Conservation (phyloP, 345 rosid species). For the Bruguiera parviflora region DNA sequence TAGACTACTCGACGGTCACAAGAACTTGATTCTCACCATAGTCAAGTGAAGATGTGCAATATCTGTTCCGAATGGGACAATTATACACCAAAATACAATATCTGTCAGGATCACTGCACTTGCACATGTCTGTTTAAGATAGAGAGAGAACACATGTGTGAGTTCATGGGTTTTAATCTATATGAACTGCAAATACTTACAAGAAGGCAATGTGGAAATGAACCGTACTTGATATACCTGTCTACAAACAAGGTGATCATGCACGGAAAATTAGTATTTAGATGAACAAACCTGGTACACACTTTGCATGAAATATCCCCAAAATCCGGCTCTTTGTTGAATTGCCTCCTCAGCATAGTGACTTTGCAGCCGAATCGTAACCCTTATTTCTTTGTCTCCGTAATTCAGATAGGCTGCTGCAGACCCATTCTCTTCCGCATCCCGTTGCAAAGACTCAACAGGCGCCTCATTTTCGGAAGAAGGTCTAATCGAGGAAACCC, state of each 20-base stretch:
- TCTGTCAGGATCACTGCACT: constrained; percentile 83
- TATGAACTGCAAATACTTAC: too few relatives aligned
- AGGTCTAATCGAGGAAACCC: constrained; percentile 27
- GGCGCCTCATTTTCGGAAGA: constrained; percentile 24
- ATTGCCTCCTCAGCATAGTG: constrained; percentile 38
- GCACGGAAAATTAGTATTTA: background rate
- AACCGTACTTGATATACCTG: too few relatives aligned
- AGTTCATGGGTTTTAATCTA: too few relatives aligned
- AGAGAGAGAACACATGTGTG: background rate
- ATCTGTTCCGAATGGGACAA: constrained; percentile 64
- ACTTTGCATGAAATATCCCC: constrained; percentile 76
- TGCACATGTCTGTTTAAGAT: constrained; percentile 49
- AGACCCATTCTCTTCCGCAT: constrained; percentile 25
- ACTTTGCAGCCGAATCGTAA: constrained; percentile 39
- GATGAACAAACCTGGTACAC: constrained; percentile 56
- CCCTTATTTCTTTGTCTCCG: constrained; percentile 19
- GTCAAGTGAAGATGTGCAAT: constrained; percentile 51
- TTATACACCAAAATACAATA: constrained; percentile 62
- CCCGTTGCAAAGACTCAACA: constrained; percentile 18
- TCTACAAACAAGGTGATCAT: too few relatives aligned
- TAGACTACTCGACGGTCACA: background rate
- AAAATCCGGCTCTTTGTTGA: constrained; percentile 47
- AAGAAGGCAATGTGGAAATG: too few relatives aligned
- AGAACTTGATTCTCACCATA: constrained; percentile 38
- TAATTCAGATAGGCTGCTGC: constrained; percentile 5